Evolutionary conservation across 2,329 filamentous ascomycete species (phyloP), one percentile per base, ranked within the genome.

Genomic region (Colletotrichum sp.): DNA sequence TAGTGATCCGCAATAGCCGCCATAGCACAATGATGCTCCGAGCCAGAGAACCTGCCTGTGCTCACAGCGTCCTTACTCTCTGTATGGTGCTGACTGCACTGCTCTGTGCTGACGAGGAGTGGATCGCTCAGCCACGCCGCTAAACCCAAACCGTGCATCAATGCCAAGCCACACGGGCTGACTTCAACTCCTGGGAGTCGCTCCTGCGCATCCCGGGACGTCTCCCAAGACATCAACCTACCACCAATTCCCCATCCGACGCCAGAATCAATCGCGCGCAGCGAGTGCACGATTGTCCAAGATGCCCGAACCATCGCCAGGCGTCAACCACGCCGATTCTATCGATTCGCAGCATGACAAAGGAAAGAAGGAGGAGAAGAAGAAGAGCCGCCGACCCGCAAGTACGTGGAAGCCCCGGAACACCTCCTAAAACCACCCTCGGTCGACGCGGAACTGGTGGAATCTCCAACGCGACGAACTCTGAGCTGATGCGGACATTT

Each of bases 381-480:
- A 94, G 85, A 98, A 98, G 92, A 97, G 92, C 90, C 93, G 94
- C 86, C 93, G 95, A 86, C 96, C 96, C 80, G 95, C 96, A 80
- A 98, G 96, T 98, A 82, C 86, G 89, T 85, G 85, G 84, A 90
- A 83, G 60, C 71, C 75, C 76, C 76, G 71, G 61, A 70, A 73
- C 34, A 18, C 43, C 61, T 52, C 30, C 66, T 34, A 62, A 28
- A 34, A 34, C 43, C 43, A 48, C 36, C 55, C 13, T 64, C 66
- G 56, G 67, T 28, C 13, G 61, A 60, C n/a, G 36, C 64, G 75
- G 72, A 76, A 77, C 48, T 30, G 36, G 21, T 66, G 70, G 70
- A 32, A 18, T 64, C 21, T 7, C 10, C 36, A 24, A n/a, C 34
- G 18, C 26, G 38, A 76, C 15, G 34, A 48, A 9, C 3, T 34